These are phyloP conservation scores for Diutina sp. DNA, from an alignment of 1,139 yeast genomes.

Conservation along the genomic window DNA sequence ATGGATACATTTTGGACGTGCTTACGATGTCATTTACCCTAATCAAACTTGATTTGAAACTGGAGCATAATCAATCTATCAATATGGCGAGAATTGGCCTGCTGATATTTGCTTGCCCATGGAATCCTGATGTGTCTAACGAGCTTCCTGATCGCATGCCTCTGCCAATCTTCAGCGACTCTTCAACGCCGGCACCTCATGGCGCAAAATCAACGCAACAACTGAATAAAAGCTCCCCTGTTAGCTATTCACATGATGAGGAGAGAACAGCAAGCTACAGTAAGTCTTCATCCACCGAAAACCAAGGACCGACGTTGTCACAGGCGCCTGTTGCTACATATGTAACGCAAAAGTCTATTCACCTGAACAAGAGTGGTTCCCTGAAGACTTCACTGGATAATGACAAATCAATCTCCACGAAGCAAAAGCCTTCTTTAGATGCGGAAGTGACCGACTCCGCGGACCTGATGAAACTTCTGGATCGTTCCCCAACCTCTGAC, in stretches of 20 bases:
- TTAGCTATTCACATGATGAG: background rate
- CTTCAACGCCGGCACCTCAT: background rate
- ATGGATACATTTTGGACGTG: conserved; percentile 26
- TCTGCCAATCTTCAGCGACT: background rate
- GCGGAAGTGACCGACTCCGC: background rate
- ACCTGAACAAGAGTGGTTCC: background rate
- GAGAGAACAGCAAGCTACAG: background rate
- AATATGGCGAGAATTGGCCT: conserved; percentile 5
- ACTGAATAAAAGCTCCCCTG: background rate
- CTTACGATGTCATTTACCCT: conserved; percentile 19
- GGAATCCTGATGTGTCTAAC: background rate
- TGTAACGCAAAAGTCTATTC: background rate
- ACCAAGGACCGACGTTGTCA: background rate
- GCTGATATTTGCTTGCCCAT: background rate
- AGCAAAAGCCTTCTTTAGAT: background rate
- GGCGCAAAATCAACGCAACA: background rate
- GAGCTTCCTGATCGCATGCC: background rate
- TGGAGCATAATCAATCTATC: conserved; percentile 4
- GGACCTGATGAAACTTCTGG: background rate
- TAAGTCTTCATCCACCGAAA: background rate
- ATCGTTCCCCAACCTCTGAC: background rate
- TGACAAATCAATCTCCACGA: background rate
- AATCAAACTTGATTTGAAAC: conserved; percentile 12
- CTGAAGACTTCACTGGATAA: background rate
- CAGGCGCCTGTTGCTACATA: background rate